Evolutionary conservation across 163 green algal species (phyloP).

Genomic region (Chloroidium sp.): DNA sequence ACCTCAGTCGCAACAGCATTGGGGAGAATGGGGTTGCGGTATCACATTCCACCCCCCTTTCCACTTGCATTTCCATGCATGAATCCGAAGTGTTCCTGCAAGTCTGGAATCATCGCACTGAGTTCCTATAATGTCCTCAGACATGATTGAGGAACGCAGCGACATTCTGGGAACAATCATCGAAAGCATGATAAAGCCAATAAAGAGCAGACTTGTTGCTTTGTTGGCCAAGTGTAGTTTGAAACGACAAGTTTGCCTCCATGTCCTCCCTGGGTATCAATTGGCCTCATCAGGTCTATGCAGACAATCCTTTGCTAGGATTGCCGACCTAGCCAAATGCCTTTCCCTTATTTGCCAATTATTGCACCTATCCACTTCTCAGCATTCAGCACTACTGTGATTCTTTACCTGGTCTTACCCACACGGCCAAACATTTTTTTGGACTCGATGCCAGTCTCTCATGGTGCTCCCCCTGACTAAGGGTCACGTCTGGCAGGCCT

Average conservation of each 20-base stretch:
- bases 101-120: not conserved
- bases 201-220: too few species aligned
- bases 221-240: too few species aligned
- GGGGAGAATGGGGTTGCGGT: slow-evolving; percentile 46
- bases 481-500: slow-evolving; percentile 20
- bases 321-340: too few species aligned
- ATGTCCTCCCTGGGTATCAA: too few species aligned
- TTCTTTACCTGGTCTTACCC: not conserved
- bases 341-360: too few species aligned
- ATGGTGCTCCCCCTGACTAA: not conserved
- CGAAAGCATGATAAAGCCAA: too few species aligned
- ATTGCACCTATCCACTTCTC: not conserved
- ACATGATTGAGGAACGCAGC: not conserved
- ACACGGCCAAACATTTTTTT: not conserved
- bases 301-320: too few species aligned
- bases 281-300: too few species aligned
- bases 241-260: too few species aligned
- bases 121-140: not conserved
- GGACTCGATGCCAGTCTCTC: not conserved
- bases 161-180: not conserved
- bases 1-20: slow-evolving; percentile 62
- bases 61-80: not conserved
- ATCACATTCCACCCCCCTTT: not conserved
- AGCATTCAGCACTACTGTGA: not conserved
- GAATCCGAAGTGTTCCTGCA: not conserved